phyloP scores from a whole-genome alignment of 169 alveolate genomes.

The Plasmodium coatneyi region DNA sequence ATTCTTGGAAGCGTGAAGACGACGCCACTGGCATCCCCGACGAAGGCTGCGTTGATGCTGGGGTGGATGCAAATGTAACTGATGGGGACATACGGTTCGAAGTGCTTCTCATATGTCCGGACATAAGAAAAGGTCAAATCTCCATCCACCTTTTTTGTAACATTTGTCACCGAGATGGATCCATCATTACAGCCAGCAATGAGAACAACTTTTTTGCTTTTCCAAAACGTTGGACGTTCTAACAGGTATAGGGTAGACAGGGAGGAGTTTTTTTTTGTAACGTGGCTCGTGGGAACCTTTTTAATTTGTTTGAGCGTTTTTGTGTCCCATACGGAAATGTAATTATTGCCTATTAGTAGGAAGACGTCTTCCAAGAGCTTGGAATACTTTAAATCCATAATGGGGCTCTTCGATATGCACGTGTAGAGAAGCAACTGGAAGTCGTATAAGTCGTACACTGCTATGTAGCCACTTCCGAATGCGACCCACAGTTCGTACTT shows the following conservation, averaged over 20 bases:
- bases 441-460: slow-evolving; percentile 68
- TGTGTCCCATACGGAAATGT: slow-evolving; percentile 71
- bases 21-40: slow-evolving; percentile 74
- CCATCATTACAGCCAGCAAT: slow-evolving; percentile 74
- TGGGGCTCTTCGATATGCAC: slow-evolving; percentile 64
- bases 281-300: slow-evolving; percentile 53
- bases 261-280: slow-evolving; percentile 24
- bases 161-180: slow-evolving; percentile 55
- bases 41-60: slow-evolving; percentile 59
- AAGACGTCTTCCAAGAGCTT: slow-evolving; percentile 67
- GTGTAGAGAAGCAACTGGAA: slow-evolving; percentile 69
- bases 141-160: slow-evolving; percentile 62
- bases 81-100: slow-evolving; percentile 72
- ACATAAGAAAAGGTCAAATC: slow-evolving; percentile 46
- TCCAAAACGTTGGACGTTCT: slow-evolving; percentile 62
- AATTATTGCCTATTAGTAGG: slow-evolving; percentile 60
- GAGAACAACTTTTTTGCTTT: slow-evolving; percentile 12
- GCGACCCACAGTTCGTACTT: slow-evolving; percentile 74
- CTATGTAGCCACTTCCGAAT: slow-evolving; percentile 74
- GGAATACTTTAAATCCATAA: slow-evolving; percentile 72
- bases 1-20: slow-evolving; percentile 69
- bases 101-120: slow-evolving; percentile 34
- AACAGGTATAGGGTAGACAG: slow-evolving; percentile 51
- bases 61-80: slow-evolving; percentile 56
- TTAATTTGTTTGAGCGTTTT: slow-evolving; percentile 52